phyloP scores from a whole-genome alignment of 768 basidiomycete species.

The Dentipellis sp. region DNA sequence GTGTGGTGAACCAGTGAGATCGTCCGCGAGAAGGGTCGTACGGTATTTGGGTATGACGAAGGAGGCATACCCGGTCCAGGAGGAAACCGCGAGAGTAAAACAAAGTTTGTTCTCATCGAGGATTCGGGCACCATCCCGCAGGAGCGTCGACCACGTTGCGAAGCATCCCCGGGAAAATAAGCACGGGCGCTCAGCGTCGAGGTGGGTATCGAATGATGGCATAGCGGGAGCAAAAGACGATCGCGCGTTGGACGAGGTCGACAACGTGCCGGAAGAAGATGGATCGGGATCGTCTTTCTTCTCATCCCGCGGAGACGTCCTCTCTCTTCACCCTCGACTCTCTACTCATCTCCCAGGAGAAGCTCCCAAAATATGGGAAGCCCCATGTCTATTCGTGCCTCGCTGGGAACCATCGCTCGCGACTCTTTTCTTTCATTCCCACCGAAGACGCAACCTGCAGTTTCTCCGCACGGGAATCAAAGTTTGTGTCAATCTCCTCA shows the following conservation, averaged over 20 bases:
- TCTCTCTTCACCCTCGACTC: neutral
- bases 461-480: no score
- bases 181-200: neutral
- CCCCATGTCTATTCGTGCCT: neutral
- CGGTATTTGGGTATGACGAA: neutral
- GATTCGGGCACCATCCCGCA: neutral
- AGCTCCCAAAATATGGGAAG: constrained; percentile 1
- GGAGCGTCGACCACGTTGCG: neutral
- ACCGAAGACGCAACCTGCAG: no score
- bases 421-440: no score
- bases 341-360: neutral
- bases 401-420: no score
- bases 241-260: neutral
- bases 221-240: neutral
- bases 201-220: neutral
- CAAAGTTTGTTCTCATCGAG: neutral
- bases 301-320: neutral
- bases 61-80: neutral
- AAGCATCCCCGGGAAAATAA: neutral
- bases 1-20: constrained; percentile 9
- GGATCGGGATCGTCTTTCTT: neutral
- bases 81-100: neutral
- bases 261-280: neutral
- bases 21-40: constrained; percentile 4
- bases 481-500: no score